Conservation (phyloP, 805 yeast genomes). For the Cyberlindnera sargentensis region DNA sequence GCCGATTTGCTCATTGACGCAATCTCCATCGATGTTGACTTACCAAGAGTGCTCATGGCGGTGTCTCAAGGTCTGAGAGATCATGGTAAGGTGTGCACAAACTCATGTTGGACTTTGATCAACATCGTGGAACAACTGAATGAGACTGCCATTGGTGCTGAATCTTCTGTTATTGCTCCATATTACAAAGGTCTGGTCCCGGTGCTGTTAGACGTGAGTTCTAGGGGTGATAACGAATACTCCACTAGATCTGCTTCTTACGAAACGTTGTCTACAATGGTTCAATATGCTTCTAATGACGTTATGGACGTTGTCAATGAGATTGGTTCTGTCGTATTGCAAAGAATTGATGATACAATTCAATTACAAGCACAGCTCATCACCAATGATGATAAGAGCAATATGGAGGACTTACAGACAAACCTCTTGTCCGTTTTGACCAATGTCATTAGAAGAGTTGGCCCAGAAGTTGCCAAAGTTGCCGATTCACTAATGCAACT, state of each 20-base stretch:
- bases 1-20: conserved; percentile 82
- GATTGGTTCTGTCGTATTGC: conserved; percentile 68
- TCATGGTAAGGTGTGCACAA: conserved; percentile 90
- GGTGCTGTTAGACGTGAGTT: conserved; percentile 60
- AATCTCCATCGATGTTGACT: conserved; percentile 54
- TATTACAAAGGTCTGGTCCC: conserved; percentile 68
- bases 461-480: conserved; percentile 53
- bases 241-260: conserved; percentile 94
- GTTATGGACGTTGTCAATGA: conserved; percentile 62
- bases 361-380: conserved; percentile 51
- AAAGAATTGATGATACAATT: conserved; percentile 66
- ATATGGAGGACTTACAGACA: conserved; percentile 83
- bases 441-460: conserved; percentile 52
- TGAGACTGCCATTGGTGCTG: conserved; percentile 37
- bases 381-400: conserved; percentile 62
- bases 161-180: conserved; percentile 60
- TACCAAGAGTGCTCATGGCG: conserved; percentile 69
- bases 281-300: conserved; percentile 64
- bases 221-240: conserved; percentile 72
- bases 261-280: conserved; percentile 83
- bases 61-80: conserved; percentile 77
- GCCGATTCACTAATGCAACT: conserved; percentile 82
- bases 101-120: conserved; percentile 96
- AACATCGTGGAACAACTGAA: conserved; percentile 81
- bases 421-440: conserved; percentile 32